Percentiles rank a stretch among this genome's conserved stretches.
Conservation (phyloP, 169 alveolate species). For the Theileria orientalis region DNA sequence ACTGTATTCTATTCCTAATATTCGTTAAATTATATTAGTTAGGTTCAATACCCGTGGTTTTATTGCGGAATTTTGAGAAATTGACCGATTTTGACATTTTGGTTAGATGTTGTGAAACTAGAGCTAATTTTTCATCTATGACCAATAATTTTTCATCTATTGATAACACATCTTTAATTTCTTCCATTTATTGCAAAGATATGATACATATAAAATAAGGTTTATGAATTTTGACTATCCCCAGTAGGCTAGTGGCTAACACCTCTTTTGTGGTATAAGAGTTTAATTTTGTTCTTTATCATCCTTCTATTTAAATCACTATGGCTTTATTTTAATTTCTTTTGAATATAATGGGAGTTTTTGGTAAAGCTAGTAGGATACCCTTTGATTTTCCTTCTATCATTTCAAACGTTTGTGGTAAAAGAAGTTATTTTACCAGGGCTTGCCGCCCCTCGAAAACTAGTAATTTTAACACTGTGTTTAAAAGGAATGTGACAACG, state of each 20-base stretch:
- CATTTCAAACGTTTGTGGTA: not conserved
- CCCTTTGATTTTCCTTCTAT: slow-evolving; percentile 3
- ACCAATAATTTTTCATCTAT: not conserved
- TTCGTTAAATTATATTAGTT: not conserved
- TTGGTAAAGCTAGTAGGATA: slow-evolving; percentile 6
- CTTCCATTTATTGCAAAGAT: not conserved
- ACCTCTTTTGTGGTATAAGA: no score
- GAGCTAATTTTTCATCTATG: not conserved
- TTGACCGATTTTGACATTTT: not conserved
- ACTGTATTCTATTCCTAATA: slow-evolving; percentile 51
- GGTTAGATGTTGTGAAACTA: not conserved
- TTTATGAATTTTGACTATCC: not conserved
- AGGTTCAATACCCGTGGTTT: not conserved
- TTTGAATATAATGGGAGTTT: slow-evolving; percentile 3
- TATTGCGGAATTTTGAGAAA: not conserved
- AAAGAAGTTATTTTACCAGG: not conserved
- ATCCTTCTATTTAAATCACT: no score
- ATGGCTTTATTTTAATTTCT: not conserved
- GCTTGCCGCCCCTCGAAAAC: not conserved
- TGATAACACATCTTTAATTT: not conserved
- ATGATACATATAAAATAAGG: not conserved
- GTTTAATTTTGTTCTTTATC: no score
- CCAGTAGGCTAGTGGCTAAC: no score
- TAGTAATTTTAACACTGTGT: not conserved
- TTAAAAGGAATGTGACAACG: slow-evolving; percentile 13